These are phyloP conservation scores for Beauveria bassiana DNA, from an alignment of 2,329 filamentous ascomycete genomes.

Conservation along the genomic window DNA sequence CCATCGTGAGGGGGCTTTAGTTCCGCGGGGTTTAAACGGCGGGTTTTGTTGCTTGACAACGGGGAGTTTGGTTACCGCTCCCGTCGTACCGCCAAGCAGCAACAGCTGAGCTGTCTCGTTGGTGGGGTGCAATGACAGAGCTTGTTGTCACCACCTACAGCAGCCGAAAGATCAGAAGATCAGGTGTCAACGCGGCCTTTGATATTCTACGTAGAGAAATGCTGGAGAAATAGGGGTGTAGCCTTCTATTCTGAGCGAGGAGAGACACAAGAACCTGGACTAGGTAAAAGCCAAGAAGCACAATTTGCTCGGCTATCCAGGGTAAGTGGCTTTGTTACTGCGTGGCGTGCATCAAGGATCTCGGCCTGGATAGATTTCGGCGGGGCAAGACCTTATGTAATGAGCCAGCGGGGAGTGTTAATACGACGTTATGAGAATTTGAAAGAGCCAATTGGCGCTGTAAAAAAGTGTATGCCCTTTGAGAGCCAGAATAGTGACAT, in stretches of 20 bases:
- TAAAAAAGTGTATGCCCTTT: too few species aligned
- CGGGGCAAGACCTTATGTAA: not conserved
- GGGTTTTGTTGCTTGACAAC: not conserved
- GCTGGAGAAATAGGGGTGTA: too few species aligned
- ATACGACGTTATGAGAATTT: not conserved
- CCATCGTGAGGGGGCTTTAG: constrained; percentile 17
- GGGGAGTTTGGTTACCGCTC: not conserved
- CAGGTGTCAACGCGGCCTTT: not conserved
- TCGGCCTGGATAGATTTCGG: constrained; percentile 1
- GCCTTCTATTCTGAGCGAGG: too few species aligned
- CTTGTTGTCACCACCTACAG: not conserved
- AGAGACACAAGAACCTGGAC: not conserved
- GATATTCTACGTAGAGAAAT: not conserved
- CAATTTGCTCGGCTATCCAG: not conserved
- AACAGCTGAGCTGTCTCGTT: not conserved
- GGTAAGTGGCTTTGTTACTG: not conserved
- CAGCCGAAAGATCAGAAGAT: not conserved
- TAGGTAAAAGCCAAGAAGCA: not conserved
- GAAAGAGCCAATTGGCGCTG: not conserved
- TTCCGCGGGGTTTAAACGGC: not conserved
- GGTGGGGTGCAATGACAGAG: constrained; percentile 9
- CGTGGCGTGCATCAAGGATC: constrained; percentile 1
- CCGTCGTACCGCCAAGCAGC: not conserved
- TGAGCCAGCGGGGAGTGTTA: not conserved
- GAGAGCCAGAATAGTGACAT: too few species aligned